A percentile compares a stretch with the other conserved stretches of the same genome.
Conservation (phyloP, 805 yeast species). For the Crinitomyces ghanaensis region DNA sequence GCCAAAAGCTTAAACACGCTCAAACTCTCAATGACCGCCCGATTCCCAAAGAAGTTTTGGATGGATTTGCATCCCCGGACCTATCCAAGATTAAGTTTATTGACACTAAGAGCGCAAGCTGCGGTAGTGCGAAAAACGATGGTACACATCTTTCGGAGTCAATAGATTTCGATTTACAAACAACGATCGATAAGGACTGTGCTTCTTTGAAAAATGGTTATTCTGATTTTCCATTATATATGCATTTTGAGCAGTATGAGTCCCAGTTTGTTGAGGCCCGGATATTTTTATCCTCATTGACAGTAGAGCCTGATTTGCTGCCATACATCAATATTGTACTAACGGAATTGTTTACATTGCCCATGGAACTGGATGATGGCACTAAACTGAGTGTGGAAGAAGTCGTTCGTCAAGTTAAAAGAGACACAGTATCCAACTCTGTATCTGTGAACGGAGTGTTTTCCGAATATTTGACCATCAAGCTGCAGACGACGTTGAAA, state of each 20-base stretch:
- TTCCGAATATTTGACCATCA: slow-evolving; percentile 54
- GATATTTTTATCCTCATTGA: slow-evolving; percentile 45
- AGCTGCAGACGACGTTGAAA: slow-evolving; percentile 45
- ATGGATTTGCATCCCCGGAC: slow-evolving; percentile 58
- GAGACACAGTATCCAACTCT: slow-evolving; percentile 50
- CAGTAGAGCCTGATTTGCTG: slow-evolving; percentile 39
- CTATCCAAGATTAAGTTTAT: slow-evolving; percentile 67
- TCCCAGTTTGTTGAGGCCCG: slow-evolving; percentile 70
- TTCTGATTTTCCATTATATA: slow-evolving; percentile 45
- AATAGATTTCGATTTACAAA: slow-evolving; percentile 5
- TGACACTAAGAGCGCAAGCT: slow-evolving; percentile 50
- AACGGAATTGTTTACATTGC: slow-evolving; percentile 59
- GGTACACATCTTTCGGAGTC: slow-evolving; percentile 1
- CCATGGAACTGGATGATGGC: slow-evolving; percentile 56
- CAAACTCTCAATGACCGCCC: slow-evolving; percentile 57
- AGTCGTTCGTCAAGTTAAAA: slow-evolving; percentile 61
- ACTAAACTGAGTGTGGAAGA: slow-evolving; percentile 51
- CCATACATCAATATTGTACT: slow-evolving; percentile 54
- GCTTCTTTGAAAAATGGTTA: too few relatives aligned
- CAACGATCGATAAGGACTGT: neutral
- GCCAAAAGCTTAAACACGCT: slow-evolving; percentile 45
- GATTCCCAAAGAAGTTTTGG: slow-evolving; percentile 58
- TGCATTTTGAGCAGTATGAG: slow-evolving; percentile 69
- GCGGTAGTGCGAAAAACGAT: slow-evolving; percentile 32
- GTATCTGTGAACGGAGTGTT: slow-evolving; percentile 50